Base-by-base conservation (phyloP, 106 monocot genomes). In the Platanthera zijinensis region DNA sequence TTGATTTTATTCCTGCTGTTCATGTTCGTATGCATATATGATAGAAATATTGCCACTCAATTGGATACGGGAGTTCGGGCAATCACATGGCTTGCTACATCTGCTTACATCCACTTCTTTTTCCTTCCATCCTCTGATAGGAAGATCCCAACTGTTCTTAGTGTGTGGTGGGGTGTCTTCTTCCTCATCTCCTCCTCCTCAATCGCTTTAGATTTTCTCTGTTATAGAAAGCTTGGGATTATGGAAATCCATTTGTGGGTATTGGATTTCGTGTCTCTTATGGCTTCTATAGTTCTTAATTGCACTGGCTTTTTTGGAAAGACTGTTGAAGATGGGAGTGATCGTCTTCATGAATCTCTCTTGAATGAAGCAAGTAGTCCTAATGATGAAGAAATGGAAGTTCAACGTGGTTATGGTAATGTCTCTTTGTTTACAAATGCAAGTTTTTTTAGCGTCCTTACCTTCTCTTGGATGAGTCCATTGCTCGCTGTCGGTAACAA, bases 391-490 rank as follows among this genome's bases (percentile, higher is more conserved):
- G 17, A 1, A 48, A 70, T 45, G 6, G 17, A 69, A 15, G 13
- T 2, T 6, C 9, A 14, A 22, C 14, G 70, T 48, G 70, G 48
- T 17, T 5, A 13, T 6, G 79, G 51, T 21, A 70, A 48, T 47
- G 74, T 59, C 22, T 80, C 93, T n/a, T 57, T 81, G 6, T 88
- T 84, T 74, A 73, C 88, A 21, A 86, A 77, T 69, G 92, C 90
- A 11, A 80, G 81, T 10, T 78, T 90, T 51, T 71, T 92, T 28
- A 89, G 92, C 53, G 21, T 80, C 52, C 87, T 96, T 47, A 89
- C 90, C 50, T 96, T 96, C 92, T 92, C 85, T 74, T 96, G 96
- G 96, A 80, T 93, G 82, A 78, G 80, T 14, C 83, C 90, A 79
- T 80, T 96, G 77, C 82, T 96, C 56, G 72, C 88, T 5, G 28